Base-by-base conservation (phyloP, 441 rosid genomes). In the Raphanus hybrid region DNA sequence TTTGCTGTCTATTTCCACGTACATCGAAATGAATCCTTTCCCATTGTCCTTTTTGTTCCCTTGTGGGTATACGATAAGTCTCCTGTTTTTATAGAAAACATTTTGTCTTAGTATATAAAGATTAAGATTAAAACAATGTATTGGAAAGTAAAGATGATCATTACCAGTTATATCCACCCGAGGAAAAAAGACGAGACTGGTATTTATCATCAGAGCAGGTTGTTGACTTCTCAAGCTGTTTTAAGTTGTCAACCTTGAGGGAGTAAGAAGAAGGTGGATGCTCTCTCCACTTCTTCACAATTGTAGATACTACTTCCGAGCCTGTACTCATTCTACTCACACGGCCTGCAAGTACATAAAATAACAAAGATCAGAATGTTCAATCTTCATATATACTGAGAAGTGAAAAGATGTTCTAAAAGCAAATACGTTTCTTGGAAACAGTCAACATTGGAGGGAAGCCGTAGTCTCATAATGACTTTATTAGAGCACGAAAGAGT, bases 111-210 rank as follows among this genome's bases (percentile, higher is more conserved):
- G n/a, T n/a, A n/a, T 23, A 1, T 41, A 41, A 41, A 41, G 2
- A 23, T 2, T 23, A 23, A 23, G 26, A 23, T 23, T 41, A 41
- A 41, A 12, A 41, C 48, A 12, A 41, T 41, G 48, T 9, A 8
- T 9, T 9, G 3, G 2, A 41, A 41, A 41, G 48, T 41, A 23
- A 23, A 64, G 32, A 34, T 18, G 26, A 63, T 12, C 29, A 50
- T 0, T 55, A 66, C 78, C 78, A 75, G 29, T 67, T 57, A n/a
- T 67, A 57, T 26, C 73, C 67, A 67, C 73, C 37, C 1, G 78
- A 58, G 5, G 73, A 37, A 67, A 75, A 67, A 41, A 8, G 3
- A 41, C 60, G 20, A 37, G 78, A 75, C 12, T 58, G 32, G 23
- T 75, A 75, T 12, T 59, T 75, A 59, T 14, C 8, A 48, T 63